phyloP scores from a whole-genome alignment of 2,329 filamentous ascomycete species.

The Beauveria brongniartii region DNA sequence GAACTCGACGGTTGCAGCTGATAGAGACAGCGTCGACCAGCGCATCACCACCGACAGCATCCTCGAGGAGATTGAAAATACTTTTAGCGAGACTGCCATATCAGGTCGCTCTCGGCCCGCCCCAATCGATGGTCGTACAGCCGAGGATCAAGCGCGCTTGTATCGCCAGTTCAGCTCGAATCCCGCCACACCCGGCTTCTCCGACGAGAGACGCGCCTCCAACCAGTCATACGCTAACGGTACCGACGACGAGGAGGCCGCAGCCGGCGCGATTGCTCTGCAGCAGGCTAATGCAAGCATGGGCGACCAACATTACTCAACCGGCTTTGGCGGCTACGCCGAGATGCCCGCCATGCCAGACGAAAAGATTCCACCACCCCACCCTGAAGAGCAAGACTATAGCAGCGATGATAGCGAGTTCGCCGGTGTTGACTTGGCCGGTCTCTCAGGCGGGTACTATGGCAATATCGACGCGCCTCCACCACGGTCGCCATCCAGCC shows the following conservation, averaged over 20 bases:
- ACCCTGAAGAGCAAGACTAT: conserved; percentile 38
- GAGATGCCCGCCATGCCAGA: conserved; percentile 23
- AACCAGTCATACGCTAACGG: conserved; percentile 7
- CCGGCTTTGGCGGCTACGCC: conserved; percentile 23
- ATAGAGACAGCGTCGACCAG: conserved; percentile 33
- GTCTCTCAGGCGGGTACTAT: conserved; percentile 66
- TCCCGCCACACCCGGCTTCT: conserved; percentile 33
- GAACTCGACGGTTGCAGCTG: conserved; percentile 33
- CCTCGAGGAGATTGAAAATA: conserved; percentile 51
- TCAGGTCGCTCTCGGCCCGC: conserved; percentile 29
- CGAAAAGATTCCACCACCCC: conserved; percentile 33
- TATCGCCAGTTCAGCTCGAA: conserved; percentile 43
- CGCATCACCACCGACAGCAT: conserved; percentile 42
- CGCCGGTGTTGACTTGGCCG: conserved; percentile 60
- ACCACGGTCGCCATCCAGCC: conserved; percentile 29
- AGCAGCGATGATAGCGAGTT: conserved; percentile 67
- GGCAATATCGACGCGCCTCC: conserved; percentile 37
- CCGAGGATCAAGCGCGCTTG: conserved; percentile 37
- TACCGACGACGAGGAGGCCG: conserved; percentile 67
- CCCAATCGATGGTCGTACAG: conserved; percentile 37
- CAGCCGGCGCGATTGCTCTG: conserved; percentile 76
- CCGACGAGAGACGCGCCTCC: conserved; percentile 17
- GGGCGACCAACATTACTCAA: conserved; percentile 51
- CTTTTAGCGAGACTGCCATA: conserved; percentile 20
- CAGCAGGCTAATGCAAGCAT: conserved; percentile 64